A percentile compares a stretch with the other conserved stretches of the same genome.
Evolutionary conservation across 2,329 filamentous ascomycete species (phyloP).

Genomic region (Trichoderma asperellum): DNA sequence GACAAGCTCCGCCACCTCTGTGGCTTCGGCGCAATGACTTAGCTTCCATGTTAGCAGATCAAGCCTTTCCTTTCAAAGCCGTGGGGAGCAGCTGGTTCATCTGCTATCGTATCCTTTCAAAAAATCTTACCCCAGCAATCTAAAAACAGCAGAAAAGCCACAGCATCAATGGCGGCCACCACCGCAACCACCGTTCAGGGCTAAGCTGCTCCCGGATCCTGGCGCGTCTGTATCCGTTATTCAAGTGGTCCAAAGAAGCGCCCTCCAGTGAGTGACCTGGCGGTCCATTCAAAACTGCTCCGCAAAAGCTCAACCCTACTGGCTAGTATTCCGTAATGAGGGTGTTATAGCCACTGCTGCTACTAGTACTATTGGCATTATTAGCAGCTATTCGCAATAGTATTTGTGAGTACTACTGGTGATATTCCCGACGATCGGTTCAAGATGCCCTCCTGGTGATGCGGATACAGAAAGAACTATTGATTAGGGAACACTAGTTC

Average conservation of each 20-base stretch:
- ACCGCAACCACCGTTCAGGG: constrained; percentile 12
- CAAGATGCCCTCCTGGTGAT: background rate
- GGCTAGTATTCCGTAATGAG: background rate
- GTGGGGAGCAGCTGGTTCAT: background rate
- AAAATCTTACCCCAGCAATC: constrained; percentile 6
- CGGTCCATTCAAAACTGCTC: background rate
- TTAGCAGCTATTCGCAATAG: constrained; percentile 6
- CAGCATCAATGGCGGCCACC: background rate
- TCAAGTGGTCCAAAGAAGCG: constrained; percentile 3
- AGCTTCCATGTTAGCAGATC: background rate
- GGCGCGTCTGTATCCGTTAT: constrained; percentile 12
- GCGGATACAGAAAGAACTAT: background rate
- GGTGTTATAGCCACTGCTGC: background rate
- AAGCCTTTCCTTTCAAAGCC: constrained; percentile 8
- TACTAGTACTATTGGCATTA: background rate
- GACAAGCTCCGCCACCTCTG: background rate
- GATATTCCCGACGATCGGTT: constrained; percentile 16
- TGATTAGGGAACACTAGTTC: background rate
- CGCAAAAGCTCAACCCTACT: background rate
- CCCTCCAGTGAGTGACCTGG: constrained; percentile 1
- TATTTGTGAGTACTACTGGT: constrained; percentile 11
- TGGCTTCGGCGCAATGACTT: constrained; percentile 6
- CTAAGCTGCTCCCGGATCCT: constrained; percentile 16
- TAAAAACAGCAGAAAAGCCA: background rate
- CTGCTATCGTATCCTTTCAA: background rate